Evolutionary conservation across 768 basidiomycete species (phyloP), one percentile per base, ranked within the genome.

Genomic region (Chalciporus sphaerocephalus): DNA sequence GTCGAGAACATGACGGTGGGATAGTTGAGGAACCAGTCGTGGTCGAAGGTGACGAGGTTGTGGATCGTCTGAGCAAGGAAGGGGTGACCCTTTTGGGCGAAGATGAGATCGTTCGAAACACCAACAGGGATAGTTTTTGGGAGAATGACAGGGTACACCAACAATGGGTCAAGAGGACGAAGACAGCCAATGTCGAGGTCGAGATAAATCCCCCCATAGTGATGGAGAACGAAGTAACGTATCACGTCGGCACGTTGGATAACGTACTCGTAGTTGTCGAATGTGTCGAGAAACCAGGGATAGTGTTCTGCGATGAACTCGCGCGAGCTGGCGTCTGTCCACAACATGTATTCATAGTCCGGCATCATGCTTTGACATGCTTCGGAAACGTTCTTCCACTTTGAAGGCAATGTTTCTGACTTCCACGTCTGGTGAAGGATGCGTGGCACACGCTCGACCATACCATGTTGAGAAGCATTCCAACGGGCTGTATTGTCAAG

Each of bases 1-100:
- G 96, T 99, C 42, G 92, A 92, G 70, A 99, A 99, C 96, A 99
- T 99, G 73, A 99, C 96, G 21, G 96, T 99, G 24, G 96, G 96
- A 57, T 99, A 99, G 68, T 98, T 96, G 61, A 94, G 81, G 43
- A 96, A 66, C 84, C 91, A 99, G 42, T 82, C 80, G 64, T 95
- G 91, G 69, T 98, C 91, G 62, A 95, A 99, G 17, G 84, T 83
- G 58, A 82, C 75, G 48, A 97, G 80, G 63, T 87, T 91, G 70
- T 94, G 87, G 53, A 97, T 94, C 40, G 91, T 89, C 67, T 94
- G 89, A 30, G 85, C 84, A 71, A 98, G 76, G 72, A 99, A 90
- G 1, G 92, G 87, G 53, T 93, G 91, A 1, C 73, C 72, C 59
- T 85, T 85, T 65, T 87, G 83, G 16, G 92, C 74, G 52, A 97